Evolutionary conservation across 1,284 basidiomycete species (phyloP), one percentile per base, ranked within the genome.

Genomic region (Schizophyllum commune): DNA sequence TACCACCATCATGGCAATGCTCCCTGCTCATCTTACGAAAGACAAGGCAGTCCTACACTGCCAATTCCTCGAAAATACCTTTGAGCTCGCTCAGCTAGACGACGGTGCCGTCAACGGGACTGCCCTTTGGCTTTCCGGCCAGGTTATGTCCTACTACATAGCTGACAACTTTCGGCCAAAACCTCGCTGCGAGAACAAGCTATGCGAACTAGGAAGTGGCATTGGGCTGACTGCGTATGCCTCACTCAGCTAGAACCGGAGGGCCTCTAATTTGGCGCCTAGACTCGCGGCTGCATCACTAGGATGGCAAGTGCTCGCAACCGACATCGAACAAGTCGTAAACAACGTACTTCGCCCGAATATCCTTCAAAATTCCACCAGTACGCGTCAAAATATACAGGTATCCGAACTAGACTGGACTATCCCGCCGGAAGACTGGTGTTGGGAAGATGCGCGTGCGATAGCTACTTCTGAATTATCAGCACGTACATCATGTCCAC

Each of bases 41-140:
- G 86, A 92, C 65, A 61, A 86, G 20, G 69, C 75, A 20, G 61
- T 74, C 53, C 81, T 92, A 62, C 55, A 59, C 13, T 81, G 83
- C 67, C 74, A 79, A 21, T 82, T 85, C 65, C 71, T 68, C 54
- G 61, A 71, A 27, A 66, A 70, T 59, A 62, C 67, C 32, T 83
- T 89, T 66, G 64, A 69, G 33, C 78, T 89, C 61, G 47, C 71
- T 1, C 89, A 91, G 73, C 75, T 71, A 62, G 77, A 84, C 72
- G 78, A 87, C 68, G 84, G 85, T 22, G 69, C 72, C 8, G 84
- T 87, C 52, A 94, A 91, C 64, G 94, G 93, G 19, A 92, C 91
- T n/a, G 86, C 91, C 1, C 83, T 96, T 60, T 96, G 94, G 94
- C 84, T 94, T 60, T 86, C 86, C 52, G 89, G 84, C 0, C 92